phyloP scores from a whole-genome alignment of 106 monocot species.

The Hemerocallis citrina region DNA sequence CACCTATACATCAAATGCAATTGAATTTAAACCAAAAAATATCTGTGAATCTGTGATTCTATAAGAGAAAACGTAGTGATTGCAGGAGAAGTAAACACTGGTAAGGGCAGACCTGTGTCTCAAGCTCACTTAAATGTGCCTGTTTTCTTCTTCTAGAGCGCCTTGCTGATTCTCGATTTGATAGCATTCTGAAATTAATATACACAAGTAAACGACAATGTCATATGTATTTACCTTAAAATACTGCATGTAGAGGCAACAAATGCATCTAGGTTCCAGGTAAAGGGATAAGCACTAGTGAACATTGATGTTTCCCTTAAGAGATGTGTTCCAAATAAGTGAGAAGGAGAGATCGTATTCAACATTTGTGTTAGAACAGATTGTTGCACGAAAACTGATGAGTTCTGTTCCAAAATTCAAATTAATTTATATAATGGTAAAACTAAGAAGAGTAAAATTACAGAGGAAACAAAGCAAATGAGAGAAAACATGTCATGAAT shows the following conservation, averaged over 20 bases:
- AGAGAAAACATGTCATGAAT: neutral
- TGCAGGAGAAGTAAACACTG: neutral
- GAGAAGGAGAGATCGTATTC: neutral
- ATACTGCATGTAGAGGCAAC: no score
- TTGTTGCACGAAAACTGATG: neutral
- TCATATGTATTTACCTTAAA: no score
- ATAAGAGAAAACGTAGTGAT: neutral
- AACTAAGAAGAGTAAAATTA: neutral
- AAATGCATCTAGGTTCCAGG: neutral
- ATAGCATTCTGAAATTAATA: slow-evolving; percentile 62
- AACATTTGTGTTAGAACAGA: neutral
- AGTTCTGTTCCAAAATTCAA: neutral
- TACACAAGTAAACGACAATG: neutral
- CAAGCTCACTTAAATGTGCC: slow-evolving; percentile 81
- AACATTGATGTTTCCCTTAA: neutral
- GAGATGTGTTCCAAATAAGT: neutral
- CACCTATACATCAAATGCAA: slow-evolving; percentile 29
- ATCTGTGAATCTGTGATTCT: neutral
- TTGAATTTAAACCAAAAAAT: neutral
- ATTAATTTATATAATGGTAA: neutral
- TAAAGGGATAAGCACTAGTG: neutral
- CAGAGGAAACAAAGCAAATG: neutral
- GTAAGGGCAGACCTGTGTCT: slow-evolving; percentile 43
- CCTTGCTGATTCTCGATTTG: slow-evolving; percentile 90
- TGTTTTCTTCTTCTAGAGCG: slow-evolving; percentile 93